These are phyloP conservation scores for Mangifera indica DNA, from an alignment of 345 rosid species.

Conservation along the genomic window DNA sequence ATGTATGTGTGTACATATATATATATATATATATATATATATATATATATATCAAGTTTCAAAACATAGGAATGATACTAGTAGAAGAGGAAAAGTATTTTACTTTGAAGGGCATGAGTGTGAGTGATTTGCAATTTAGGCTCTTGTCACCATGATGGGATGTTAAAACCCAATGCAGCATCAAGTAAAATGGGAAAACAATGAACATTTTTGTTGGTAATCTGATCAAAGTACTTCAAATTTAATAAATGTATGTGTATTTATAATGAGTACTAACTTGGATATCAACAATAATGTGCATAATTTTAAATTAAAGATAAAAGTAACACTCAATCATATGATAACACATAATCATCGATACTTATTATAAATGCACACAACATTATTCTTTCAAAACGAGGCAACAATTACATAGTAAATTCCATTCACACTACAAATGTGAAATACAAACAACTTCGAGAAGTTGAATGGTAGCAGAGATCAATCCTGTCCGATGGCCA, in stretches of 20 bases:
- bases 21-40: too few species aligned
- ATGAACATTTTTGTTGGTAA: not conserved
- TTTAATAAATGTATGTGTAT: too few species aligned
- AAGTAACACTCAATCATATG: too few species aligned
- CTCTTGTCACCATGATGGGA: not conserved
- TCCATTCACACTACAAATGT: not conserved
- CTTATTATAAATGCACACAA: not conserved
- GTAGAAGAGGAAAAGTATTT: not conserved
- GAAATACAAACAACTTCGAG: conserved; percentile 6
- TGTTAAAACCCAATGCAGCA: not conserved
- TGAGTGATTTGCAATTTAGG: not conserved
- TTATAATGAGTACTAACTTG: too few species aligned
- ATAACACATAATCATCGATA: too few species aligned
- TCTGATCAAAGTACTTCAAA: not conserved
- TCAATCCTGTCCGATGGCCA: too few species aligned
- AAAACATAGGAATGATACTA: not conserved
- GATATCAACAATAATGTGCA: too few species aligned
- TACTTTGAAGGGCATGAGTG: not conserved
- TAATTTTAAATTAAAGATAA: too few species aligned
- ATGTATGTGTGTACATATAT: too few species aligned
- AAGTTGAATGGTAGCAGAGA: not conserved
- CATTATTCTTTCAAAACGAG: not conserved
- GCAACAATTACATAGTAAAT: not conserved
- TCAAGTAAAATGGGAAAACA: not conserved
- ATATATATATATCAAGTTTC: not conserved